Conservation (phyloP, 768 basidiomycete genomes). For the Pleurotus platypus region DNA sequence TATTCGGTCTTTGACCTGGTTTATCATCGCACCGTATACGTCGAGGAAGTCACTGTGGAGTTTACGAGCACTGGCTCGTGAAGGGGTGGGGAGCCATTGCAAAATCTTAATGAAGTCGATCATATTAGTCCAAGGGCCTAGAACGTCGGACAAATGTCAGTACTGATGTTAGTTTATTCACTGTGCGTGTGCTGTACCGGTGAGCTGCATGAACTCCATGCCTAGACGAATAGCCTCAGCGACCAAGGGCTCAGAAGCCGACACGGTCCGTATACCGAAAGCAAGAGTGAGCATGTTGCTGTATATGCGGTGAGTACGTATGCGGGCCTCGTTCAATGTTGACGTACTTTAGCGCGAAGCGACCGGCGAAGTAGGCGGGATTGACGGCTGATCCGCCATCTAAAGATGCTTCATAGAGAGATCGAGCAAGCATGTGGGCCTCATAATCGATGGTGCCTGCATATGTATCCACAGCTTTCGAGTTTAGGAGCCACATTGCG, state of each 20-base stretch:
- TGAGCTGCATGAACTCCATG: slow-evolving; percentile 18
- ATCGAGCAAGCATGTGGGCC: slow-evolving; percentile 13
- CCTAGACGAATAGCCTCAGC: slow-evolving; percentile 11
- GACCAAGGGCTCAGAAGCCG: slow-evolving; percentile 12
- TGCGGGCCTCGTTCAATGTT: neutral
- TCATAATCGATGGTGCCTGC: slow-evolving; percentile 17
- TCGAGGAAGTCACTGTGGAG: slow-evolving; percentile 20
- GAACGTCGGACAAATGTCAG: too few relatives aligned
- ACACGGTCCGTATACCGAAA: slow-evolving; percentile 17
- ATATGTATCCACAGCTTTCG: slow-evolving; percentile 13
- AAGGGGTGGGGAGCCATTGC: slow-evolving; percentile 15
- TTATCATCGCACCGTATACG: slow-evolving; percentile 26
- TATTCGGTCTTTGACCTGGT: slow-evolving; percentile 20
- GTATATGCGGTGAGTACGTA: neutral
- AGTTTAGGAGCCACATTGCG: slow-evolving; percentile 13
- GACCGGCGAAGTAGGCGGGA: slow-evolving; percentile 12
- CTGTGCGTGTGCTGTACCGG: neutral
- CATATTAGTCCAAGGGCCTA: slow-evolving; percentile 18
- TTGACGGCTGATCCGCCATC: slow-evolving; percentile 14
- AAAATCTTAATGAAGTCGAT: slow-evolving; percentile 17
- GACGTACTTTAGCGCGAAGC: slow-evolving; percentile 17
- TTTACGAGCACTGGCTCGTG: slow-evolving; percentile 11
- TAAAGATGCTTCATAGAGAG: slow-evolving; percentile 11
- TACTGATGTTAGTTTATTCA: too few relatives aligned
- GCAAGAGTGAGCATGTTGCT: slow-evolving; percentile 19